Conservation (phyloP, 768 basidiomycete species). For the Tricholoma saponaceum region DNA sequence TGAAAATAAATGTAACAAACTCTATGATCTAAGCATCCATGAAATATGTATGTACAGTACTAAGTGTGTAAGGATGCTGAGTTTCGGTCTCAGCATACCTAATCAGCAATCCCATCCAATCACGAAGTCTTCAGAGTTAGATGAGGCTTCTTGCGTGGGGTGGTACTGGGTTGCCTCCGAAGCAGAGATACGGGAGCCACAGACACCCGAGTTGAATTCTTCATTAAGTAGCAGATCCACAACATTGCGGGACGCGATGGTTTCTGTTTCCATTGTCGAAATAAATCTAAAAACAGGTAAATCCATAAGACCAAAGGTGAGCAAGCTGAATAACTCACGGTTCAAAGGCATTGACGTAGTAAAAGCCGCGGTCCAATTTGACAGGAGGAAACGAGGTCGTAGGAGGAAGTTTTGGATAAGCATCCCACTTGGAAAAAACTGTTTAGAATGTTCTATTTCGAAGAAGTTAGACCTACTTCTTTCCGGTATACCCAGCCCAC, state of each 20-base stretch:
- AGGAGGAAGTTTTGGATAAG: conserved; percentile 72
- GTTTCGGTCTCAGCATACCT: background rate
- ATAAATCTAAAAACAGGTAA: conserved; percentile 51
- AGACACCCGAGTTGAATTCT: conserved; percentile 68
- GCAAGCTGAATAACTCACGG: conserved; percentile 47
- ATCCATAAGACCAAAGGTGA: conserved; percentile 3
- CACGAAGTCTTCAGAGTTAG: conserved; percentile 39
- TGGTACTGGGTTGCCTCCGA: conserved; percentile 5
- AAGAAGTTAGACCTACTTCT: conserved; percentile 40
- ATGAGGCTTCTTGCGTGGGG: background rate
- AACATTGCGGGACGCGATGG: conserved; percentile 75
- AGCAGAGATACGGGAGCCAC: conserved; percentile 39
- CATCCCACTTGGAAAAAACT: conserved; percentile 57
- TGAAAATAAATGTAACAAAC: background rate
- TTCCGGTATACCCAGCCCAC: conserved; percentile 83
- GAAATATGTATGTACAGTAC: background rate
- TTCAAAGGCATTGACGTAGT: conserved; percentile 92
- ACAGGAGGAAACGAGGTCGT: conserved; percentile 70
- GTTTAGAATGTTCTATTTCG: background rate
- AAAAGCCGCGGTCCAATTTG: conserved; percentile 72
- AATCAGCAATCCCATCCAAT: conserved; percentile 73
- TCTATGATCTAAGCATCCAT: conserved; percentile 7
- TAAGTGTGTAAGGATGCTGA: no score
- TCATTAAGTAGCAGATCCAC: conserved; percentile 77
- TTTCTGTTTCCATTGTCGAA: conserved; percentile 94